Percentiles rank a stretch among this genome's conserved stretches.
Conservation (phyloP, 495 filamentous ascomycete genomes). For the Aspergillus bertholletiae region DNA sequence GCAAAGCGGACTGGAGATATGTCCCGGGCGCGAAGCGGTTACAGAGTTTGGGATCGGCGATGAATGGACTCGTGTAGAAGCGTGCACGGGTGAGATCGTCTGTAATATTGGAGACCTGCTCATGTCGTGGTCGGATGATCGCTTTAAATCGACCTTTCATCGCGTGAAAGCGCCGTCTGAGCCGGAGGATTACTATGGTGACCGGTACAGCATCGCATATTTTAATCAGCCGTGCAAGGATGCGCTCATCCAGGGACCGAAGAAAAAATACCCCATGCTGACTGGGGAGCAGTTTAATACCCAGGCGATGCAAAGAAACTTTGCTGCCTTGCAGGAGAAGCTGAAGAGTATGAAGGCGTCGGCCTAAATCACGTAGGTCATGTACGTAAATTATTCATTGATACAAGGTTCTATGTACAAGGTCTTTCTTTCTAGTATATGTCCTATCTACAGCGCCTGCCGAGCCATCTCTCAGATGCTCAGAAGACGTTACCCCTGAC, state of each 20-base stretch:
- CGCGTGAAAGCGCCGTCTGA: constrained; percentile 56
- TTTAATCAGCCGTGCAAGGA: constrained; percentile 64
- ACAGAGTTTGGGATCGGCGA: constrained; percentile 58
- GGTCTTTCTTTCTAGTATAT: not conserved
- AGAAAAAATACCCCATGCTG: constrained; percentile 57
- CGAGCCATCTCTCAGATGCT: no score
- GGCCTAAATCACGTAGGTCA: not conserved
- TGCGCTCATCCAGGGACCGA: constrained; percentile 56
- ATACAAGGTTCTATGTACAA: not conserved
- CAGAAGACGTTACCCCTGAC: no score
- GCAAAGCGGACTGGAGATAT: constrained; percentile 62
- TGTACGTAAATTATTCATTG: no score
- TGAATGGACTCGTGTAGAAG: constrained; percentile 59
- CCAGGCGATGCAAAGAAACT: constrained; percentile 58
- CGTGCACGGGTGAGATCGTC: constrained; percentile 54
- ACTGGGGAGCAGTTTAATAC: constrained; percentile 56
- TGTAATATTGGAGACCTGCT: constrained; percentile 68
- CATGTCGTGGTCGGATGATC: constrained; percentile 67
- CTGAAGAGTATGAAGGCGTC: constrained; percentile 20
- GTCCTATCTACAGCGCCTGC: no score
- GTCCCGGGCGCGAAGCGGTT: constrained; percentile 59
- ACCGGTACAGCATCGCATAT: constrained; percentile 61
- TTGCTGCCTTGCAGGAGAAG: constrained; percentile 36
- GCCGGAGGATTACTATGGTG: constrained; percentile 50
- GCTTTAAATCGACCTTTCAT: constrained; percentile 64